phyloP scores from a whole-genome alignment of 306 rosid genomes.

The Casuarina glauca region DNA sequence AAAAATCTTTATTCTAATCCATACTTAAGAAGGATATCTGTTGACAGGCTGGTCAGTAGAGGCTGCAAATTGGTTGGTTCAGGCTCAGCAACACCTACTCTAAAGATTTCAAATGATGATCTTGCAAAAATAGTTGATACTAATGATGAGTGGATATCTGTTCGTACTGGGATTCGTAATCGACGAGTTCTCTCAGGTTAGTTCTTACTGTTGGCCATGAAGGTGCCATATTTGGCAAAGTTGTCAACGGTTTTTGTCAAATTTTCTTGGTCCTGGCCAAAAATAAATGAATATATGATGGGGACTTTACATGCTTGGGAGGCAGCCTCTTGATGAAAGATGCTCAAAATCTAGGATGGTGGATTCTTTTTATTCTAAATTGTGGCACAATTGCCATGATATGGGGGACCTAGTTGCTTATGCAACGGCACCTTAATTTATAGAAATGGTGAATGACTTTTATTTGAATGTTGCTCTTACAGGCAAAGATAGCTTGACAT shows the following conservation, averaged over 20 bases:
- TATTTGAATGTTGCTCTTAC: conserved; percentile 31
- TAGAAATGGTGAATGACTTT: conserved; percentile 18
- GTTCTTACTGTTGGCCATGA: conserved; percentile 26
- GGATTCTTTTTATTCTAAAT: not conserved
- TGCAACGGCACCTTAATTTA: conserved; percentile 2
- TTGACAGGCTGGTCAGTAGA: conserved; percentile 65
- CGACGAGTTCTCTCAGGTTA: conserved; percentile 81
- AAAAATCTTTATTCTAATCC: not conserved
- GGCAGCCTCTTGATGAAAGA: conserved; percentile 27
- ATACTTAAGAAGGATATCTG: conserved; percentile 7
- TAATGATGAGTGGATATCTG: conserved; percentile 86
- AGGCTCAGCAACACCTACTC: conserved; percentile 87
- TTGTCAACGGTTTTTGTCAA: conserved; percentile 7
- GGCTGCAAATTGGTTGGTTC: conserved; percentile 98
- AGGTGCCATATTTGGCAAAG: conserved; percentile 18
- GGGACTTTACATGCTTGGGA: conserved; percentile 9
- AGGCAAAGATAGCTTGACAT: conserved; percentile 70
- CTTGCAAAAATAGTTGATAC: conserved; percentile 90
- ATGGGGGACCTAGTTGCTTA: not conserved
- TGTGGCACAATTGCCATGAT: not conserved
- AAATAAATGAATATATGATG: not conserved
- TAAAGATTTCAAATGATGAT: conserved; percentile 84
- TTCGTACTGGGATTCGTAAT: conserved; percentile 91
- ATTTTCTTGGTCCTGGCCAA: not conserved
- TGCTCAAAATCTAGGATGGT: conserved; percentile 1